phyloP scores from a whole-genome alignment of 139 green algal genomes.

The Chlorella sp. region DNA sequence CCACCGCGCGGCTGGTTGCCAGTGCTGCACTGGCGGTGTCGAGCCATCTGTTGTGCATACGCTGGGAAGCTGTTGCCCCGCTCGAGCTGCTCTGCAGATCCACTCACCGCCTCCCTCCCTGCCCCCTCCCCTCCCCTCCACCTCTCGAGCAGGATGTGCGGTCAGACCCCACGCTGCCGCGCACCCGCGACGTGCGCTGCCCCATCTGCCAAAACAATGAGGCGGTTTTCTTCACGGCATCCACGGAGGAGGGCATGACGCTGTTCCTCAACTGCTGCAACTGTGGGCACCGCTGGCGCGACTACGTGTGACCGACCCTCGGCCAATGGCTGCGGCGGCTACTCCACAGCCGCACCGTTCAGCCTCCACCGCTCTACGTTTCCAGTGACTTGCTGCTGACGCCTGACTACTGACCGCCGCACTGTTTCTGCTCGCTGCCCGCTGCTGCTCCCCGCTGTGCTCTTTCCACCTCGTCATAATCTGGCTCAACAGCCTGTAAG shows the following conservation, averaged over 20 bases:
- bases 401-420: too few relatives aligned
- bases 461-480: too few relatives aligned
- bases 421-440: too few relatives aligned
- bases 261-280: slow-evolving; percentile 73
- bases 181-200: slow-evolving; percentile 85
- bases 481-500: not conserved
- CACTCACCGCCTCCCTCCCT: not conserved
- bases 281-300: slow-evolving; percentile 81
- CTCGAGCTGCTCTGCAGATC: too few relatives aligned
- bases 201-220: slow-evolving; percentile 84
- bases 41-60: too few relatives aligned
- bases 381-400: too few relatives aligned
- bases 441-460: not conserved
- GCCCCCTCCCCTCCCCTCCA: not conserved
- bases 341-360: too few relatives aligned
- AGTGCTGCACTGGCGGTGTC: too few relatives aligned
- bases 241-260: slow-evolving; percentile 86
- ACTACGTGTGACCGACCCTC: slow-evolving; percentile 65
- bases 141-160: slow-evolving; percentile 75
- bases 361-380: too few relatives aligned
- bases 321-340: not conserved
- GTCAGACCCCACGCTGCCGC: slow-evolving; percentile 86
- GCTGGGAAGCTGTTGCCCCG: too few relatives aligned
- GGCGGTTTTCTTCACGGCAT: slow-evolving; percentile 85
- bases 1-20: too few relatives aligned